These are phyloP conservation scores for Hyaloscypha variabilis DNA, from an alignment of 495 filamentous ascomycete species.

Conservation along the genomic window DNA sequence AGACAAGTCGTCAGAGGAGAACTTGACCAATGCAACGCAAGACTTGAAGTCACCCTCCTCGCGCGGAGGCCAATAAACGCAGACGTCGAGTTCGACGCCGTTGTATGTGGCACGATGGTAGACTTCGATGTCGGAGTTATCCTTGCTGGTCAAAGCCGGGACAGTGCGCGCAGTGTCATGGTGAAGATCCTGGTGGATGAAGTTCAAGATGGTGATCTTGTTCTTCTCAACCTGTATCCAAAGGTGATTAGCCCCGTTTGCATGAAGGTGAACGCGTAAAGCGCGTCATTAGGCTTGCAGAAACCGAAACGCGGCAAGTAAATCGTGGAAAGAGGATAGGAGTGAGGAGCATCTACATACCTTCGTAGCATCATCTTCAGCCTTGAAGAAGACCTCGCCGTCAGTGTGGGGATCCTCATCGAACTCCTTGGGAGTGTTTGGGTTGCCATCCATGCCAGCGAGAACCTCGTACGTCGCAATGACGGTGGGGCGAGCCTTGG, in stretches of 20 bases:
- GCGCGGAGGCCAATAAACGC: conserved; percentile 13
- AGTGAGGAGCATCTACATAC: conserved; percentile 6
- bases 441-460: conserved; percentile 13
- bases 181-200: conserved; percentile 13
- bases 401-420: conserved; percentile 2
- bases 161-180: conserved; percentile 6
- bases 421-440: conserved; percentile 13
- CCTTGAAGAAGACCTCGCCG: conserved; percentile 18
- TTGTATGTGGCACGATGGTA: conserved; percentile 9
- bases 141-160: neutral
- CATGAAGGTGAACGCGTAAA: neutral
- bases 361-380: conserved; percentile 8
- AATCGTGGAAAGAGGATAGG: neutral
- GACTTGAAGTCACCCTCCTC: conserved; percentile 4
- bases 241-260: neutral
- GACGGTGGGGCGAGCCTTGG: neutral
- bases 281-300: neutral
- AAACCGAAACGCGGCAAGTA: neutral
- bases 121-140: neutral
- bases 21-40: conserved; percentile 10
- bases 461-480: neutral
- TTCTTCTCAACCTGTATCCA: neutral
- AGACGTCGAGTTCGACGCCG: conserved; percentile 11
- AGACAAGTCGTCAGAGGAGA: conserved; percentile 1
- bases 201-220: conserved; percentile 7